Conservation (phyloP, 2,329 filamentous ascomycete genomes). For the Cercospora beticola region DNA sequence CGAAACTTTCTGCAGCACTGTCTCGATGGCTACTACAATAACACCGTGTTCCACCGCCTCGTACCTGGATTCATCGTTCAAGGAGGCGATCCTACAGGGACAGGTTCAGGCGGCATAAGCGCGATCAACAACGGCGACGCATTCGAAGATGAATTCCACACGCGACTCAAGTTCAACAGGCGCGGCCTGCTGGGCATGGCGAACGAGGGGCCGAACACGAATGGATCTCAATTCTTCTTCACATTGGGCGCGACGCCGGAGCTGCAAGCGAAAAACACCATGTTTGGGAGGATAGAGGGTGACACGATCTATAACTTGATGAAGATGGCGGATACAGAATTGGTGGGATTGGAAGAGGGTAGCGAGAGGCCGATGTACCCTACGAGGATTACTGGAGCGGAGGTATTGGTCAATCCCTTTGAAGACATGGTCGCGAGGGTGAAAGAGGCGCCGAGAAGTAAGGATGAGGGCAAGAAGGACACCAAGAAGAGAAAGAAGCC, state of each 20-base stretch:
- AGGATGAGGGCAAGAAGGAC: constrained; percentile 53
- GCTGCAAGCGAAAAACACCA: constrained; percentile 82
- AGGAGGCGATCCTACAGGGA: constrained; percentile 90
- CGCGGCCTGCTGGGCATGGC: constrained; percentile 94
- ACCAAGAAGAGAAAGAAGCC: constrained; percentile 66
- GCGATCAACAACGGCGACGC: constrained; percentile 84
- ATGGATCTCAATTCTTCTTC: constrained; percentile 96
- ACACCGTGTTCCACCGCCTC: constrained; percentile 90
- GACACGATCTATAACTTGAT: constrained; percentile 95
- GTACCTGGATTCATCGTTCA: constrained; percentile 91
- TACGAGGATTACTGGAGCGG: constrained; percentile 70
- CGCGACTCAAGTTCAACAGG: constrained; percentile 86
- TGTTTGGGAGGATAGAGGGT: constrained; percentile 88
- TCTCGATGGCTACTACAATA: constrained; percentile 91
- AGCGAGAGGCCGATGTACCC: constrained; percentile 84
- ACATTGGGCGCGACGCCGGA: constrained; percentile 81
- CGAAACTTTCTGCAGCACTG: constrained; percentile 96
- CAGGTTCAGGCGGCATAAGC: constrained; percentile 84
- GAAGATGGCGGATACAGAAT: constrained; percentile 86
- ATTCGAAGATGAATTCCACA: constrained; percentile 89
- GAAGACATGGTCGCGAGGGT: constrained; percentile 73
- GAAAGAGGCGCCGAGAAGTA: constrained; percentile 54
- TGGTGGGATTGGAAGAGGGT: constrained; percentile 61
- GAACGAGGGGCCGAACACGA: constrained; percentile 79
- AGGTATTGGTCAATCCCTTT: constrained; percentile 80